Percentiles rank a stretch among this genome's conserved stretches.
Evolutionary conservation across 2,329 filamentous ascomycete genomes (phyloP).

Genomic region (Epichloe coenophiala): DNA sequence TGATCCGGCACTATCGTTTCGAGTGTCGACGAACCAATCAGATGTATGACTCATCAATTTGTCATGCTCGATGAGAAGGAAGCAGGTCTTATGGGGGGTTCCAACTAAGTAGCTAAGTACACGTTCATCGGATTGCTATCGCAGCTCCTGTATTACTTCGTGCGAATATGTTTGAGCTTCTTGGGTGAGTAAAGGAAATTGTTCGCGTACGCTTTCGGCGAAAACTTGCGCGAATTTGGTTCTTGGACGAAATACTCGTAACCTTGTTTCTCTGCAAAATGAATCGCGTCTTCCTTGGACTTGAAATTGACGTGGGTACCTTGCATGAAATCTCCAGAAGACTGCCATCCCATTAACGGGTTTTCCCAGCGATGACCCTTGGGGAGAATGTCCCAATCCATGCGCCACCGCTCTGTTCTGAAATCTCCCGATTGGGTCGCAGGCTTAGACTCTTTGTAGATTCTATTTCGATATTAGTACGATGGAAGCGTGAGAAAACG

Average conservation of each 20-base stretch:
- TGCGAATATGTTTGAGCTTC: constrained; percentile 78
- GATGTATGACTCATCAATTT: too few relatives aligned
- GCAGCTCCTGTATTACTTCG: constrained; percentile 45
- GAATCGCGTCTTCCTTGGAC: constrained; percentile 84
- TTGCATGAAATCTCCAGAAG: constrained; percentile 88
- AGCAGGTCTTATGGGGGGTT: too few relatives aligned
- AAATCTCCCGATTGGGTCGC: constrained; percentile 90
- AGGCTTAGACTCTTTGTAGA: constrained; percentile 84
- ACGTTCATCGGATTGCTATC: background rate
- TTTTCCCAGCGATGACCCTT: constrained; percentile 99
- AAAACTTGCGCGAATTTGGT: constrained; percentile 74
- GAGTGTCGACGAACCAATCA: too few relatives aligned
- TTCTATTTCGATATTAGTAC: constrained; percentile 38
- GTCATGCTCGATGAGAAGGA: too few relatives aligned
- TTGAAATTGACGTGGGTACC: constrained; percentile 85
- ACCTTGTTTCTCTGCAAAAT: constrained; percentile 95
- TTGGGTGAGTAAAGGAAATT: constrained; percentile 79
- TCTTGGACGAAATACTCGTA: constrained; percentile 99
- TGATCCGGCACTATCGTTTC: background rate
- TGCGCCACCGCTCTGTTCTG: constrained; percentile 76
- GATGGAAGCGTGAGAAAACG: background rate
- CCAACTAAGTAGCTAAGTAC: background rate
- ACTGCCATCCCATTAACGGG: constrained; percentile 96
- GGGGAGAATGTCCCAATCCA: constrained; percentile 92
- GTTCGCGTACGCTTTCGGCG: constrained; percentile 90